These are phyloP conservation scores for Coemansia sp. DNA, from an alignment of 192 early-diverging fungal genomes.

Conservation along the genomic window DNA sequence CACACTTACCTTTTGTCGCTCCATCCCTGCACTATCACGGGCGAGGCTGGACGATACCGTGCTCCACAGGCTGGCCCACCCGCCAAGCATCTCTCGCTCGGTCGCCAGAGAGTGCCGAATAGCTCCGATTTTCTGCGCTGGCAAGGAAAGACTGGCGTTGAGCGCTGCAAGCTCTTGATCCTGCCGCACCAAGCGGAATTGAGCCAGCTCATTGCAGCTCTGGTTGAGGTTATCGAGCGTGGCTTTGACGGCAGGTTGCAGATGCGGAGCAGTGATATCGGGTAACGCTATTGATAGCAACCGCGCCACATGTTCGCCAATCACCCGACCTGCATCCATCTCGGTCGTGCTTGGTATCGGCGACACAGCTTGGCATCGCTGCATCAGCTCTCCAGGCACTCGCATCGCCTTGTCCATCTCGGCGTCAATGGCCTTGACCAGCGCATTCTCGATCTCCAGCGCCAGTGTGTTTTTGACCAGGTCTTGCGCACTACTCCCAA, in stretches of 20 bases:
- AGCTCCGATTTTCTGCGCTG: conserved; percentile 2
- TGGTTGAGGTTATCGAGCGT: conserved; percentile 18
- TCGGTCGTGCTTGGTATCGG: background rate
- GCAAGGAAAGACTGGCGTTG: background rate
- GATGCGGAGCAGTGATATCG: background rate
- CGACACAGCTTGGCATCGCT: background rate
- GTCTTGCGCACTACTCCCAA: background rate
- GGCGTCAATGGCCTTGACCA: conserved; percentile 9
- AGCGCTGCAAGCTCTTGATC: conserved; percentile 8
- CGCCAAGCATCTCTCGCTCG: conserved; percentile 27
- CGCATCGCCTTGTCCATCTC: conserved; percentile 16
- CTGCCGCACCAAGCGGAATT: conserved; percentile 3
- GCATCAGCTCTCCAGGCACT: background rate
- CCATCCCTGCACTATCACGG: conserved; percentile 14
- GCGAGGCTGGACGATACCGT: conserved; percentile 21
- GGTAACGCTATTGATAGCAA: background rate
- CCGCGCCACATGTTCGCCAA: conserved; percentile 4
- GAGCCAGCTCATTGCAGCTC: conserved; percentile 15
- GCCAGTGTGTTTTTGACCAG: conserved; percentile 1
- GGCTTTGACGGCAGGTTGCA: conserved; percentile 2
- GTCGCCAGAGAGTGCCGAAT: conserved; percentile 13
- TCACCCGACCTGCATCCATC: background rate
- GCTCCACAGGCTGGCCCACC: conserved; percentile 34
- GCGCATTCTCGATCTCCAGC: conserved; percentile 11
- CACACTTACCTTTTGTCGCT: conserved; percentile 26